Evolutionary conservation across 1,139 yeast genomes (phyloP), one percentile per base, ranked within the genome.

Genomic region (Pichia sp.): DNA sequence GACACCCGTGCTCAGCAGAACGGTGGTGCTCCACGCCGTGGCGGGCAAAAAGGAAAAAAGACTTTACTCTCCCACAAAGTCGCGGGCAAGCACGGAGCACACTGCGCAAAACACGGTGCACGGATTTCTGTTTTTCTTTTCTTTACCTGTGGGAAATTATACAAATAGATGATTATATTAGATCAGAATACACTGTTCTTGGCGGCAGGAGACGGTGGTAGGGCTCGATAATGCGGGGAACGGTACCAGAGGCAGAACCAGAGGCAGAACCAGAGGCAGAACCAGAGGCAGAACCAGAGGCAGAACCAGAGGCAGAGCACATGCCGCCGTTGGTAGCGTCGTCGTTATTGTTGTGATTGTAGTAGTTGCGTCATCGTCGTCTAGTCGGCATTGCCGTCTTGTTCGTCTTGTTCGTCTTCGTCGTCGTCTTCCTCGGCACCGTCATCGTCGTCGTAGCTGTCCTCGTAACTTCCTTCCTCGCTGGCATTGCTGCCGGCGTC

Each of bases 361-460:
- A 36, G 41, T n/a, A n/a, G 16, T 13, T n/a, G 41, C 8, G 41
- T n/a, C 13, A 13, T 36, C 16, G 41, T 23, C 26, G 26, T 23
- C 26, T 23, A 23, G 26, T 45, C 42, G 30, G 23, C 19, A 4
- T 16, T 32, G 26, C 26, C 26, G 26, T 42, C 46, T 26, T 47
- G 40, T 11, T 45, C 41, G 6, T 32, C 51, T 11, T 34, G 44
- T 15, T 49, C 55, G 10, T 48, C 54, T 5, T 55, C 50, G 2
- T 46, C 47, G 1, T 47, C 54, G 5, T 43, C 53, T 16, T 62
- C 67, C 1, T 62, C 67, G 8, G 64, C 70, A 3, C 62, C 66
- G 5, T 63, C 67, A 0, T 59, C 62, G 2, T 57, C 61, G 0
- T 56, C 65, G 0, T 63, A 66, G 7, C 61, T 30, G 42, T 29